Base-by-base conservation (phyloP, 2,329 filamentous ascomycete species). In the Cladosporium cucumerinum region DNA sequence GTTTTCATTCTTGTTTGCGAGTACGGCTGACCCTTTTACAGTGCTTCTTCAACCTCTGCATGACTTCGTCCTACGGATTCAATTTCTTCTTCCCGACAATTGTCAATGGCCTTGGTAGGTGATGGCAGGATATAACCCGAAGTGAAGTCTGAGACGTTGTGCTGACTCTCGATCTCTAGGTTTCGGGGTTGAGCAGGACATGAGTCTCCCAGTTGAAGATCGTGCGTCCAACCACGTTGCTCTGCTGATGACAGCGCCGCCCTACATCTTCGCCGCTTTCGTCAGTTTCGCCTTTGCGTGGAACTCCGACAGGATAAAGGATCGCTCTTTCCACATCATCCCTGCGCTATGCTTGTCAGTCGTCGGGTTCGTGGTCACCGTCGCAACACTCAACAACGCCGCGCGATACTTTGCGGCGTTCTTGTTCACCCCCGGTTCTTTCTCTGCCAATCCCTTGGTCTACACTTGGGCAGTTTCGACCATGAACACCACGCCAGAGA, bases 211-310 rank as follows among this genome's bases (percentile, higher is more conserved):
- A 18, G 51, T 55, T 18, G 26, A 28, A n/a, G 39, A 49, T 10
- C 25, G 39, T 25, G 14, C 18, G 2, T 30, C 36, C 26, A 48
- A 49, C 28, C 26, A 30, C n/a, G 26, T 49, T 8, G n/a, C 52
- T 23, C 63, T 63, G 5, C 51, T 79, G 75, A 76, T 77, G 21
- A 85, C 85, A 36, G 86, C 86, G 28, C 86, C 86, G 16, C 86
- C 85, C 14, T 80, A 79, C 63, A 81, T 87, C 5, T 92, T 91
- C 2, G 89, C 66, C 54, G 51, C 51, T 4, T 30, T 55, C 16
- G 51, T 55, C 18, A 30, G 25, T 30, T 60, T 48, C 26, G 57
- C 39, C 6, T 60, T 48, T 25, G 57, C 57, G 8, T 60, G 43
- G 39, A 60, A 60, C 21, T 60, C 57, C 26, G 57, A 60, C 57